Evolutionary conservation across 2,329 filamentous ascomycete genomes (phyloP).

Genomic region (Monilinia laxa): DNA sequence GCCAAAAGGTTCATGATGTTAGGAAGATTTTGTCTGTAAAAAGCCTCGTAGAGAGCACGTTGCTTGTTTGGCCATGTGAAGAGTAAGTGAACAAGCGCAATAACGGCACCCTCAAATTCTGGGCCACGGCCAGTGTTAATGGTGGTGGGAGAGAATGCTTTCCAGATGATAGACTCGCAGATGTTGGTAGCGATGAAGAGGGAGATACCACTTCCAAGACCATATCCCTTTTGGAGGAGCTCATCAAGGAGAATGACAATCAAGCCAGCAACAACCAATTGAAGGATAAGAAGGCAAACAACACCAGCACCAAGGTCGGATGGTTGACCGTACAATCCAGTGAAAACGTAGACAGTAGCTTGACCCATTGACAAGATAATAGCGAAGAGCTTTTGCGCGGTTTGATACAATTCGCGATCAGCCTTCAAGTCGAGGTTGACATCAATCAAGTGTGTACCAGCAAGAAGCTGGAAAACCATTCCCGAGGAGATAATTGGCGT

Average conservation of each 20-base stretch:
- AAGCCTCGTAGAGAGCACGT: slow-evolving; percentile 94
- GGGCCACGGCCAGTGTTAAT: slow-evolving; percentile 99
- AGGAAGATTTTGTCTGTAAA: slow-evolving; percentile 98
- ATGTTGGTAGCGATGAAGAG: slow-evolving; percentile 99
- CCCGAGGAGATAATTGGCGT: slow-evolving; percentile 99
- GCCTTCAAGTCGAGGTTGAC: slow-evolving; percentile 99
- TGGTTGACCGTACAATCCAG: slow-evolving; percentile 93
- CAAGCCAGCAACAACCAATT: slow-evolving; percentile 94
- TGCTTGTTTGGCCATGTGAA: slow-evolving; percentile 99
- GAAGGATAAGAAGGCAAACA: slow-evolving; percentile 95
- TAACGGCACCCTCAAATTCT: slow-evolving; percentile 98
- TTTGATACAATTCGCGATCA: slow-evolving; percentile 99
- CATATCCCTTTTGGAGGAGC: slow-evolving; percentile 98
- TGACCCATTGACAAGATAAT: slow-evolving; percentile 98
- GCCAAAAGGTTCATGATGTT: slow-evolving; percentile 99
- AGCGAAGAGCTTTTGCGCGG: slow-evolving; percentile 96
- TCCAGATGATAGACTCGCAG: slow-evolving; percentile 99
- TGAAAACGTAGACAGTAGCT: slow-evolving; percentile 97
- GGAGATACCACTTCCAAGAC: slow-evolving; percentile 96
- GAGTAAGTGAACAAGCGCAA: slow-evolving; percentile 95
- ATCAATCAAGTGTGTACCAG: slow-evolving; percentile 98
- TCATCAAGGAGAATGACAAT: slow-evolving; percentile 99
- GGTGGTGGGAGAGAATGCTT: slow-evolving; percentile 98
- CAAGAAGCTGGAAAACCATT: slow-evolving; percentile 99
- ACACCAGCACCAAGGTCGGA: slow-evolving; percentile 96